Evolutionary conservation across 2,329 filamentous ascomycete genomes (phyloP).

Genomic region (Cercospora berteroae): DNA sequence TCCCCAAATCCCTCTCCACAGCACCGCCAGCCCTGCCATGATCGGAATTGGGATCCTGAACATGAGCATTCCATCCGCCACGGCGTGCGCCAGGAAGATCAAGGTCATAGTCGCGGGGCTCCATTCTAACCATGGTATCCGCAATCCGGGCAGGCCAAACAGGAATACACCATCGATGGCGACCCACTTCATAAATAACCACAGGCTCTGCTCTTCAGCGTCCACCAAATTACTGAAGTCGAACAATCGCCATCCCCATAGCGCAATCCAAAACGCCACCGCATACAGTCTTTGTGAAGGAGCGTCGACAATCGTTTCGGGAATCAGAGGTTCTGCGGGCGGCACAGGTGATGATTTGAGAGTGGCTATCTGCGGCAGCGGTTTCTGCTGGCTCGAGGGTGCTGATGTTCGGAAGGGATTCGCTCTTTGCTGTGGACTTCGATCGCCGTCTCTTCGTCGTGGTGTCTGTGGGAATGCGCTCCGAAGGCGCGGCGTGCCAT

Average conservation of each 20-base stretch:
- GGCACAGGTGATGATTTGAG: constrained; percentile 22
- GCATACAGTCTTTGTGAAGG: constrained; percentile 89
- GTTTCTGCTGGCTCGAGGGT: constrained; percentile 33
- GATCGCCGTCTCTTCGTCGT: constrained; percentile 10
- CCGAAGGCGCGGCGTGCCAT: constrained; percentile 72
- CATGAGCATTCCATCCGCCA: constrained; percentile 84
- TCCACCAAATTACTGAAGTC: constrained; percentile 78
- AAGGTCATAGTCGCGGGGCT: constrained; percentile 70
- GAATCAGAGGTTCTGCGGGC: constrained; percentile 65
- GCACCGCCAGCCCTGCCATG: constrained; percentile 66
- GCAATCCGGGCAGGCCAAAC: constrained; percentile 79
- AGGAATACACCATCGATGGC: constrained; percentile 81
- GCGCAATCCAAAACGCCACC: constrained; percentile 69
- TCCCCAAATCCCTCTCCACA: constrained; percentile 83
- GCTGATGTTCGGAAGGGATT: constrained; percentile 20
- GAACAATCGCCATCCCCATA: constrained; percentile 81
- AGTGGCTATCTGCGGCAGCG: constrained; percentile 26
- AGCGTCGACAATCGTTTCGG: constrained; percentile 77
- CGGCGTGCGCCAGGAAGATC: constrained; percentile 68
- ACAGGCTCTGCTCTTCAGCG: constrained; percentile 82
- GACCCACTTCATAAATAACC: constrained; percentile 91
- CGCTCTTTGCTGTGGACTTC: constrained; percentile 9
- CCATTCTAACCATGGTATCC: constrained; percentile 96
- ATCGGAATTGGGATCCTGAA: constrained; percentile 81
- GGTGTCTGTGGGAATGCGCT: constrained; percentile 74